Base-by-base conservation (phyloP, 345 rosid species). In the Salix udensis region DNA sequence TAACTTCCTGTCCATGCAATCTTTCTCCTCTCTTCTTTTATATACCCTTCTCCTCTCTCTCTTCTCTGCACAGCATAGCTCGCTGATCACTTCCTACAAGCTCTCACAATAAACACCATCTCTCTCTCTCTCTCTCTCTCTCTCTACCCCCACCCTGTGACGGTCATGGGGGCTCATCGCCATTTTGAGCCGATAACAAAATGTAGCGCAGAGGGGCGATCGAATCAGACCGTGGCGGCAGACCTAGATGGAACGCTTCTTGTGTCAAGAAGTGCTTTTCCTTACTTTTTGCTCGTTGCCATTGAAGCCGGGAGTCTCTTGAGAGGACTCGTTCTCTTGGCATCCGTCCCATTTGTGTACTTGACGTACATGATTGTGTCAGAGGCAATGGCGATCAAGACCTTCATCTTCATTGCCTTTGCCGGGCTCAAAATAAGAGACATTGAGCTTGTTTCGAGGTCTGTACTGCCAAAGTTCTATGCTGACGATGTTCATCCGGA, bases 401-500 rank as follows among this genome's bases (percentile, higher is more conserved):
- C 87, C 6, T 87, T 95, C 36, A 58, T 92, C 21, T 95, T 91
- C 87, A 89, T 95, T 42, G 64, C 98, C 61, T 76, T 89, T 34
- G 86, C 90, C 1, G 97, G 98, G 62, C 79, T 95, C 61, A 91
- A 88, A 70, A 73, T 88, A 21, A 77, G 83, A 65, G 94, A 95
- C 76, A 74, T 95, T 12, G 98, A 95, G 88, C 85, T 91, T 6
- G 98, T 92, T 70, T 86, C 89, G 10, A 81, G 92, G 81, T 95
- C 98, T 8, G 96, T 95, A 9, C 82, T 95, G 58, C 92, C 99
- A 0, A 91, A 76, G 74, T 96, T 96, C 78, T 96, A 91, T 65
- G 90, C 95, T 0, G 98, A 93, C 65, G 98, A 96, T 68, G 98
- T 96, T 60, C 96, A 88, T 74, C 96, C 94, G 0, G 92, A 93